Conservation (phyloP, 2,329 filamentous ascomycete species). For the Tolypocladium amazonense region DNA sequence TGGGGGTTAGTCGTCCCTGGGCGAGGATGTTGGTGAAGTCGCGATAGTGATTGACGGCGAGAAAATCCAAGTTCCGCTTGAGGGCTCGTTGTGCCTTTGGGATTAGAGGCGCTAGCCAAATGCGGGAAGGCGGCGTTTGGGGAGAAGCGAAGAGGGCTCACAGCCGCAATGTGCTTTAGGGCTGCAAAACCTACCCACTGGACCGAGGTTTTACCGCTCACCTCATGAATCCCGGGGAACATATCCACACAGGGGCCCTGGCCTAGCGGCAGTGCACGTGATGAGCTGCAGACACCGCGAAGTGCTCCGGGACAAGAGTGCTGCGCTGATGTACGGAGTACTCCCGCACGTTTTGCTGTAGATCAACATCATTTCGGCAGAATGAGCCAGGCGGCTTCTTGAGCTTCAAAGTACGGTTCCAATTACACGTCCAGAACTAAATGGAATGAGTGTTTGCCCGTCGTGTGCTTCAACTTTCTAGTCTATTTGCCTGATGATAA, state of each 20-base stretch:
- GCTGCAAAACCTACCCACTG: conserved; percentile 26
- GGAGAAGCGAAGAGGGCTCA: conserved; percentile 24
- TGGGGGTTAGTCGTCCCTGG: conserved; percentile 30
- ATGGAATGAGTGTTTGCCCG: background rate
- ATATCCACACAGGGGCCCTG: background rate
- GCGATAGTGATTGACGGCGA: conserved; percentile 27
- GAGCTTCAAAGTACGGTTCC: background rate
- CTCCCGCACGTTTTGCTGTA: no score
- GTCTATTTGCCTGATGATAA: background rate
- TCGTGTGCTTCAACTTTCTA: background rate
- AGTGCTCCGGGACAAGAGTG: no score
- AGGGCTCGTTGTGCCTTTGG: conserved; percentile 29
- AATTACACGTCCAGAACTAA: no score
- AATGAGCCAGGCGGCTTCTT: background rate
- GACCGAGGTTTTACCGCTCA: conserved; percentile 19
- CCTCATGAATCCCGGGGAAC: background rate
- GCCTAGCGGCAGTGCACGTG: background rate
- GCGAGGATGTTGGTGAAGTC: conserved; percentile 24
- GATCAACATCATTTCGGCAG: background rate
- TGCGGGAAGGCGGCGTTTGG: conserved; percentile 17
- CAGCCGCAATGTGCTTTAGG: conserved; percentile 23
- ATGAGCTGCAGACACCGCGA: background rate
- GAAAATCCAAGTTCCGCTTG: conserved; percentile 29
- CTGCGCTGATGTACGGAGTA: no score
- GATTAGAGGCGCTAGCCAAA: conserved; percentile 20